phyloP scores from a whole-genome alignment of 2,329 filamentous ascomycete species.

The Alternaria sp. region DNA sequence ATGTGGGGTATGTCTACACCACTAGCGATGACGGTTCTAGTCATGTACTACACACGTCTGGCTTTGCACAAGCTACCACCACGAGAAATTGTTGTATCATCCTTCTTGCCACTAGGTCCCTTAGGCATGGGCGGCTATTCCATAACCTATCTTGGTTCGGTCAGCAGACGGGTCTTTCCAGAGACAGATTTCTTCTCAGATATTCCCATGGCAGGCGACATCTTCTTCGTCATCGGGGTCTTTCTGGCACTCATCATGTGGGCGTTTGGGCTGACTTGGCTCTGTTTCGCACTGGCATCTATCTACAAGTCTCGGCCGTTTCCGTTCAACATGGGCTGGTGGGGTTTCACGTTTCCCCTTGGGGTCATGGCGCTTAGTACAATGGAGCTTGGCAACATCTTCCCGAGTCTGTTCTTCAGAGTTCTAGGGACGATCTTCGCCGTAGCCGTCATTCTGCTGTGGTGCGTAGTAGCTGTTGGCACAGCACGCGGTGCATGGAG shows the following conservation, averaged over 20 bases:
- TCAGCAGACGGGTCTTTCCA: constrained; percentile 52
- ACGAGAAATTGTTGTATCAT: constrained; percentile 70
- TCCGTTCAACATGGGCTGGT: constrained; percentile 69
- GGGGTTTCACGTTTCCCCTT: constrained; percentile 66
- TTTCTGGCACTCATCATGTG: constrained; percentile 62
- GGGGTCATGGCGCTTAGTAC: constrained; percentile 63
- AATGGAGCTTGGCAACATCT: constrained; percentile 56
- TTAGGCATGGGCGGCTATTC: constrained; percentile 70
- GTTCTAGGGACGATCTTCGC: constrained; percentile 64
- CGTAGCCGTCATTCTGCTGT: constrained; percentile 59
- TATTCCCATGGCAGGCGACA: constrained; percentile 52
- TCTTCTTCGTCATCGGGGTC: constrained; percentile 64
- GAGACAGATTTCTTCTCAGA: constrained; percentile 46
- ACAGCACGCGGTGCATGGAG: constrained; percentile 58
- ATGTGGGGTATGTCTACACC: constrained; percentile 71
- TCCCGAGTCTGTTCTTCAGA: constrained; percentile 63
- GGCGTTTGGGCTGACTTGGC: constrained; percentile 63
- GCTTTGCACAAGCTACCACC: constrained; percentile 70
- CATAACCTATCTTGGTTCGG: constrained; percentile 59
- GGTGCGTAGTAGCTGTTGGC: constrained; percentile 60
- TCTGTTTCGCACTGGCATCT: constrained; percentile 60
- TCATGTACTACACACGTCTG: constrained; percentile 73
- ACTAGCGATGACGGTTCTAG: constrained; percentile 67
- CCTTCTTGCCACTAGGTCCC: constrained; percentile 71
- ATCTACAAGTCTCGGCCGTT: constrained; percentile 55